phyloP scores from a whole-genome alignment of 2,329 filamentous ascomycete genomes.

The Neoarthrinium moseri region DNA sequence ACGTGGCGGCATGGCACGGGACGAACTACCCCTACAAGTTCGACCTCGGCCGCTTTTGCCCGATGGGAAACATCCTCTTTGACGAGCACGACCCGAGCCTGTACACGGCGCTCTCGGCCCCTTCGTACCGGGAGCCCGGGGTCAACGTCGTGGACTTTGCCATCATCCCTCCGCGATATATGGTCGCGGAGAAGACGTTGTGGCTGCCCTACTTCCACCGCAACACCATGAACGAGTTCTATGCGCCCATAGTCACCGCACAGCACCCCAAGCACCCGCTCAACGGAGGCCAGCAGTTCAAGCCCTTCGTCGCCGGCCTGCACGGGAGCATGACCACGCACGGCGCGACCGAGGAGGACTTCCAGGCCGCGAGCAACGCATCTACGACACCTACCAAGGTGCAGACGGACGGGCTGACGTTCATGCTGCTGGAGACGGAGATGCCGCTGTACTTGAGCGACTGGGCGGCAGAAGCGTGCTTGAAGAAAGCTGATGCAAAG shows the following conservation, averaged over 20 bases:
- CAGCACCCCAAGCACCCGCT: constrained; percentile 49
- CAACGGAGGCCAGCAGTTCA: constrained; percentile 54
- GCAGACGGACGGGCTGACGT: constrained; percentile 1
- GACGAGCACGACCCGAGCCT: constrained; percentile 80
- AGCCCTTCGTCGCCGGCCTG: constrained; percentile 58
- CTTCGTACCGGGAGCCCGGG: constrained; percentile 55
- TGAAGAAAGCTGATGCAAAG: constrained; percentile 2
- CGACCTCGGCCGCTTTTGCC: constrained; percentile 74
- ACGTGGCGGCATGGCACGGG: constrained; percentile 79
- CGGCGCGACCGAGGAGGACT: constrained; percentile 29
- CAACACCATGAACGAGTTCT: constrained; percentile 67
- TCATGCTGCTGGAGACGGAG: constrained; percentile 4
- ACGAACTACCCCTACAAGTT: constrained; percentile 82
- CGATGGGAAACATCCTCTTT: constrained; percentile 69
- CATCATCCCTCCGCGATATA: constrained; percentile 71
- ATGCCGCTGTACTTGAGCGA: constrained; percentile 5
- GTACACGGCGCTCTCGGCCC: constrained; percentile 69
- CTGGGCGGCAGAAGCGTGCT: constrained; percentile 2
- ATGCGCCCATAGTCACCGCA: constrained; percentile 57
- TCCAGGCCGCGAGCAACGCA: neutral
- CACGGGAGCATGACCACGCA: constrained; percentile 73
- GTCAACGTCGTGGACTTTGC: constrained; percentile 71
- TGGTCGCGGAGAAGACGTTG: constrained; percentile 68
- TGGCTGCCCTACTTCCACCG: constrained; percentile 72
- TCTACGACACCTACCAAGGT: neutral